Conservation (phyloP, 208 protist species). For the Acanthamoeba pearcei region DNA sequence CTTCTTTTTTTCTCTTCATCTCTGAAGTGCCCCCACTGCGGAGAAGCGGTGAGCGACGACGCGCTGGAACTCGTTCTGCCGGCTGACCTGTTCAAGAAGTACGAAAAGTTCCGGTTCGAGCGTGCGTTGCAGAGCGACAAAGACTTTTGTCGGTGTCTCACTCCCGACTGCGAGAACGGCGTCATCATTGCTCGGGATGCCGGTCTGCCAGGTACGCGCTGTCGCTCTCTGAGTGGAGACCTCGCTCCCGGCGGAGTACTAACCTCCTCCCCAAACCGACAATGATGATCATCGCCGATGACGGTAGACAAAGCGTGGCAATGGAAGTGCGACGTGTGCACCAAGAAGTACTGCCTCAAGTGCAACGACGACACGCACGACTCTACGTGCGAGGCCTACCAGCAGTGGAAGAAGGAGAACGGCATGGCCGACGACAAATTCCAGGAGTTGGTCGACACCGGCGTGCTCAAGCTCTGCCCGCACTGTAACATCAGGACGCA, state of each 20-base stretch:
- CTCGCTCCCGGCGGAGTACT: no score
- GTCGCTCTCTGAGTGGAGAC: no score
- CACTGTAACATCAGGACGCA: conserved; percentile 57
- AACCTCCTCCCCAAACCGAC: neutral
- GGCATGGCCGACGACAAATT: conserved; percentile 72
- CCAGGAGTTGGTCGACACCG: conserved; percentile 50
- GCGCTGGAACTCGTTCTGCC: conserved; percentile 64
- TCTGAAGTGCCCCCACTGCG: conserved; percentile 46
- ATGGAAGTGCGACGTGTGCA: conserved; percentile 59
- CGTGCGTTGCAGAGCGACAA: conserved; percentile 65
- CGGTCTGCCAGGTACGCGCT: neutral
- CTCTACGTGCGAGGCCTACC: conserved; percentile 40
- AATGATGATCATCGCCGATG: neutral
- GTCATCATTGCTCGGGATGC: conserved; percentile 56
- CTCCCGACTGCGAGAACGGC: conserved; percentile 68
- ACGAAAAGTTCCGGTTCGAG: conserved; percentile 73
- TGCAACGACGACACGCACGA: conserved; percentile 73
- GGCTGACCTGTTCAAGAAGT: conserved; percentile 49
- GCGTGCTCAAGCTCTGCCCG: conserved; percentile 68
- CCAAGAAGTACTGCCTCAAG: conserved; percentile 71
- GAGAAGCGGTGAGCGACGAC: conserved; percentile 38
- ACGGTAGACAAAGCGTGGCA: conserved; percentile 59
- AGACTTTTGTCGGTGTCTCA: conserved; percentile 40
- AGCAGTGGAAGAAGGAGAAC: conserved; percentile 73
- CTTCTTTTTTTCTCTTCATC: no score